Base-by-base conservation (phyloP, 1,284 basidiomycete species). In the Leccinum pallidistipes region DNA sequence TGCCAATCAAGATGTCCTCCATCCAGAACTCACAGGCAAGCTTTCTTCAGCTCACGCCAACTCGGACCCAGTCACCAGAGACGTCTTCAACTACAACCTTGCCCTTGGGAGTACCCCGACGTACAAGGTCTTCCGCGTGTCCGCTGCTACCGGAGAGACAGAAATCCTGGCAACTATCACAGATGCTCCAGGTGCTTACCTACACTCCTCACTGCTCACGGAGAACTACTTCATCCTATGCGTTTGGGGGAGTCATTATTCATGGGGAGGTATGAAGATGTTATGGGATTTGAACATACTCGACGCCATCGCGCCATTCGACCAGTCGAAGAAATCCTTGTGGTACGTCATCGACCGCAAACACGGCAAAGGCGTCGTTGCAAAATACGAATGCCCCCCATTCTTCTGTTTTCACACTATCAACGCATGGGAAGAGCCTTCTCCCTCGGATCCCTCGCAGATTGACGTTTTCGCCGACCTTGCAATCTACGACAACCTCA, bases 281-380 rank as follows among this genome's bases (percentile, higher is more conserved):
- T 3, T 71, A 54, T 66, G 76, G 75, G 64, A 69, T 63, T 62
- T 64, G 55, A 78, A 76, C 57, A 57, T 76, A 5, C 68, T 75
- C 12, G 69, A 75, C 11, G 66, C 73, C 7, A 75, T 78, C 45
- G 66, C 69, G 27, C 65, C 69, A 32, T 79, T 77, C 58, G 67
- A 76, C 24, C 65, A 71, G 0, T 65, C 70, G 29, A 57, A 58
- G 27, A 65, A 71, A 49, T 65, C 74, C 0, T 21, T 73, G 24
- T 79, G 78, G 71, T 78, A 79, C 36, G 70, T 79, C 55, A 60
- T 78, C 49, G 76, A 79, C 62, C 71, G 75, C 52, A 68, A 70
- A 55, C 65, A 71, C 27, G 75, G 71, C 27, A 72, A 70, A 58
- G 76, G 77, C 0, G 66, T 79, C 31, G 69, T 79, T 7, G 71